phyloP scores from a whole-genome alignment of 2,329 filamentous ascomycete species.

The Cadophora gregata region DNA sequence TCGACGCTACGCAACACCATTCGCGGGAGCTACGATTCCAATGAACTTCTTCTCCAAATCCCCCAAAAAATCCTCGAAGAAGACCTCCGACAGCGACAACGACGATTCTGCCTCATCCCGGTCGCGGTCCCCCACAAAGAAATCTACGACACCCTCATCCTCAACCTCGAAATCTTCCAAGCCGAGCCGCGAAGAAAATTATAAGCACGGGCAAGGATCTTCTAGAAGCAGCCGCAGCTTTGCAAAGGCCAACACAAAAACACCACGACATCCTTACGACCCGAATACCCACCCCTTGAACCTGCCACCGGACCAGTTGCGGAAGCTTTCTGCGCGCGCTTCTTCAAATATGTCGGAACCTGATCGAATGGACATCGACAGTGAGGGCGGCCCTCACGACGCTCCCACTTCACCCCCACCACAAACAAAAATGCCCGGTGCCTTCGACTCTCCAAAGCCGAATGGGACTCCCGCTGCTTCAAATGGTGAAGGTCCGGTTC shows the following conservation, averaged over 20 bases:
- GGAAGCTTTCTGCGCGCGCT: slow-evolving; percentile 69
- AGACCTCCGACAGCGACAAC: slow-evolving; percentile 36
- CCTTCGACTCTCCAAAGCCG: slow-evolving; percentile 53
- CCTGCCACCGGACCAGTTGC: slow-evolving; percentile 85
- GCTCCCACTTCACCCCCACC: slow-evolving; percentile 60
- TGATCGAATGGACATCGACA: slow-evolving; percentile 78
- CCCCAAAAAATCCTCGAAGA: slow-evolving; percentile 44
- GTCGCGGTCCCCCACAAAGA: slow-evolving; percentile 43
- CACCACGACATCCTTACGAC: slow-evolving; percentile 56
- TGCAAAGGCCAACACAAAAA: slow-evolving; percentile 37
- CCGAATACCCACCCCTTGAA: slow-evolving; percentile 86
- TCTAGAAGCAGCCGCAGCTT: slow-evolving; percentile 41
- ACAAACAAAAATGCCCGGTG: slow-evolving; percentile 49
- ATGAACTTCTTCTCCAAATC: slow-evolving; percentile 47
- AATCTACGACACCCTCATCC: slow-evolving; percentile 30
- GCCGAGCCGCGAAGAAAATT: slow-evolving; percentile 39
- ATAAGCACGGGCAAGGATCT: slow-evolving; percentile 39
- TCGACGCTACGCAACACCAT: slow-evolving; percentile 16
- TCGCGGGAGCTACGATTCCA: slow-evolving; percentile 32
- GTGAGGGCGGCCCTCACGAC: slow-evolving; percentile 57
- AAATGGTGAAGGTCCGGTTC: slow-evolving; percentile 60
- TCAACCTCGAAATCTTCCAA: slow-evolving; percentile 39
- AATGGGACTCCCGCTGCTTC: slow-evolving; percentile 50
- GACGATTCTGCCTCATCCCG: slow-evolving; percentile 38
- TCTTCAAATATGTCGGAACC: slow-evolving; percentile 61